Percentiles rank a stretch among this genome's conserved stretches.
These are phyloP conservation scores for Closterium sp. DNA, from an alignment of 139 green algal species.

Conservation along the genomic window DNA sequence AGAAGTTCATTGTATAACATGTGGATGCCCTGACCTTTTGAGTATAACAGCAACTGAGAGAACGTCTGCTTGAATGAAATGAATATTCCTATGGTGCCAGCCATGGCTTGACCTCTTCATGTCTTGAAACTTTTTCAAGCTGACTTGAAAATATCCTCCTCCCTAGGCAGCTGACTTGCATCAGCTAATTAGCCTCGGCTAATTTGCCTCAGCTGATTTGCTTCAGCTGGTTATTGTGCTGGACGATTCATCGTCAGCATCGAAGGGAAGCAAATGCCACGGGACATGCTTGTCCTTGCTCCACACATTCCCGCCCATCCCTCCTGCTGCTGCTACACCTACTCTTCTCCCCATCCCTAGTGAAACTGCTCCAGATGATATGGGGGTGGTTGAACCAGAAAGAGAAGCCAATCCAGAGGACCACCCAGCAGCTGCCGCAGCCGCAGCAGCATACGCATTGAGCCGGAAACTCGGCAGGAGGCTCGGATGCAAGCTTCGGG, in stretches of 20 bases:
- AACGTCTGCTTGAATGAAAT: background rate
- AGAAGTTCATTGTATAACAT: background rate
- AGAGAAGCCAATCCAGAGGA: too few species aligned
- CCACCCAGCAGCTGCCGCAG: too few species aligned
- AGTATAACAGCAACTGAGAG: background rate
- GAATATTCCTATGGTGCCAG: background rate
- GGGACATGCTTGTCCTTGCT: background rate
- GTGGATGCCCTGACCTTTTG: background rate
- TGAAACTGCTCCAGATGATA: too few species aligned
- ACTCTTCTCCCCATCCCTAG: too few species aligned
- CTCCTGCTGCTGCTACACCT: background rate
- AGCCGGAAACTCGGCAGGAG: too few species aligned
- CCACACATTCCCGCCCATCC: background rate
- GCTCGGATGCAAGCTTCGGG: background rate
- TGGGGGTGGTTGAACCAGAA: too few species aligned
- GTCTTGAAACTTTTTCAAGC: background rate
- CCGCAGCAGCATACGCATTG: too few species aligned
- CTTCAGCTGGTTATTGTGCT: background rate
- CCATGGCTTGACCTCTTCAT: too few species aligned
- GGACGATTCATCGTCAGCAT: background rate
- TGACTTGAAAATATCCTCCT: background rate
- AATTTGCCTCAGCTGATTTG: background rate
- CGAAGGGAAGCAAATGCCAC: background rate
- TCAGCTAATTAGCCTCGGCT: background rate
- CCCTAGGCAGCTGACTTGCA: background rate